A percentile compares a stretch with the other conserved stretches of the same genome.
These are phyloP conservation scores for Fusarium sp. DNA, from an alignment of 2,329 filamentous ascomycete genomes.

Conservation along the genomic window DNA sequence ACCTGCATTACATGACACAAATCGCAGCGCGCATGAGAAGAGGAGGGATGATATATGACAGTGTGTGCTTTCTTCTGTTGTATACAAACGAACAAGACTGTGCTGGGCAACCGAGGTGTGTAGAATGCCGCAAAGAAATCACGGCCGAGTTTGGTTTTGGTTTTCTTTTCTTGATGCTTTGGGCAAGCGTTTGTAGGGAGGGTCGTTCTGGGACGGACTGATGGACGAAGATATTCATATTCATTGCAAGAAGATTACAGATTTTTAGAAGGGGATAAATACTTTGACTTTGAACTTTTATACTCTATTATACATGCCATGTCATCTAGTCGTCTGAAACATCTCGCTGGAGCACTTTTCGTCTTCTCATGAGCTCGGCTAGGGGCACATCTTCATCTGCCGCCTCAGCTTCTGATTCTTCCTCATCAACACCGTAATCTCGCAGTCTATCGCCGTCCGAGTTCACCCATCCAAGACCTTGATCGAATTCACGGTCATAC, in stretches of 20 bases:
- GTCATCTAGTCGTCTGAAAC: conserved; percentile 43
- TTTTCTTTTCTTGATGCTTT: conserved; percentile 38
- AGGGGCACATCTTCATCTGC: conserved; percentile 72
- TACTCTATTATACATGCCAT: conserved; percentile 28
- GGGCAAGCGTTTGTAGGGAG: conserved; percentile 19
- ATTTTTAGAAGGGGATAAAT: conserved; percentile 29
- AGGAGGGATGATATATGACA: conserved; percentile 17
- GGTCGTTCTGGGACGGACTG: conserved; percentile 2
- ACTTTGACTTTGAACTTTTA: conserved; percentile 16
- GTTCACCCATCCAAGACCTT: conserved; percentile 72
- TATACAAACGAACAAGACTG: conserved; percentile 42
- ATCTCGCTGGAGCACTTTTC: conserved; percentile 53
- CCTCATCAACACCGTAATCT: conserved; percentile 84
- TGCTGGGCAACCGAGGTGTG: conserved; percentile 39
- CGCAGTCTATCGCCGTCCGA: conserved; percentile 76
- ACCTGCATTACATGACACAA: conserved; percentile 11
- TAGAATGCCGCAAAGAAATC: conserved; percentile 21
- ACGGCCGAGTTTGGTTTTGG: conserved; percentile 40
- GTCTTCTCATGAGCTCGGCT: conserved; percentile 69
- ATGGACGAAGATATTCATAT: conserved; percentile 18
- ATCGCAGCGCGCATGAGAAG: conserved; percentile 25
- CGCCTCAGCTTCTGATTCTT: conserved; percentile 54
- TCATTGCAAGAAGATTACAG: conserved; percentile 21
- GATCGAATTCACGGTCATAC: conserved; percentile 51
- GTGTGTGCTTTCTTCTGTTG: conserved; percentile 26